phyloP scores from a whole-genome alignment of 2,329 filamentous ascomycete genomes.

The Myriosclerotinia duriaeana region DNA sequence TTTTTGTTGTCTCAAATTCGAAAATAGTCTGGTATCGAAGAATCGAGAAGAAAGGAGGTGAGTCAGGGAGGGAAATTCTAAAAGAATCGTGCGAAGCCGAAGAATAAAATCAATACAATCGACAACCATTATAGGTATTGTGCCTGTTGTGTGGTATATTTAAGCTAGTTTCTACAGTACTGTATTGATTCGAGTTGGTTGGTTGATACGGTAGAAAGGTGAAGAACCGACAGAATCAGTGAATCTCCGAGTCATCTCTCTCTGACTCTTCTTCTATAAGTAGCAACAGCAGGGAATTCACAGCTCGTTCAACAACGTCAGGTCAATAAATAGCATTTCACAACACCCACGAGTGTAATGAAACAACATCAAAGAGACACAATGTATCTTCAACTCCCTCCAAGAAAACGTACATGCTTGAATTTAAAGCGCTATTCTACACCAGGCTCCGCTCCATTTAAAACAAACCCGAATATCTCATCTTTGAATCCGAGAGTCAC shows the following conservation, averaged over 20 bases:
- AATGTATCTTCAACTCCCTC: not conserved
- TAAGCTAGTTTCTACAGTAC: no score
- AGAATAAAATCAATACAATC: no score
- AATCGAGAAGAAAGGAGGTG: not conserved
- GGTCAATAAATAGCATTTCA: not conserved
- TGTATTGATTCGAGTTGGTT: not conserved
- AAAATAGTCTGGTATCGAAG: not conserved
- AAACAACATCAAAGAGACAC: not conserved
- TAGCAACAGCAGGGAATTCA: not conserved
- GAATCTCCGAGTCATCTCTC: not conserved
- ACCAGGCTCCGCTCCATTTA: not conserved
- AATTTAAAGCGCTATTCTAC: not conserved
- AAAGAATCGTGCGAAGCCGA: not conserved
- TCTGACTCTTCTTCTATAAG: not conserved
- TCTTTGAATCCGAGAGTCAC: not conserved
- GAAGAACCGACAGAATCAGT: not conserved
- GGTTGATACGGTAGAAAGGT: not conserved
- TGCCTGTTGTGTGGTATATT: no score
- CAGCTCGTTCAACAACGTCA: no score
- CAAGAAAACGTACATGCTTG: slow-evolving; percentile 3
- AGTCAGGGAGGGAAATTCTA: not conserved
- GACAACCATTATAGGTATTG: no score
- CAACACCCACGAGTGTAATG: not conserved
- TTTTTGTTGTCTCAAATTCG: no score
- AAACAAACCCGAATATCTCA: not conserved